Percentiles rank a stretch among this genome's conserved stretches.
phyloP scores from a whole-genome alignment of 768 basidiomycete species.

The Harrya chromipes region DNA sequence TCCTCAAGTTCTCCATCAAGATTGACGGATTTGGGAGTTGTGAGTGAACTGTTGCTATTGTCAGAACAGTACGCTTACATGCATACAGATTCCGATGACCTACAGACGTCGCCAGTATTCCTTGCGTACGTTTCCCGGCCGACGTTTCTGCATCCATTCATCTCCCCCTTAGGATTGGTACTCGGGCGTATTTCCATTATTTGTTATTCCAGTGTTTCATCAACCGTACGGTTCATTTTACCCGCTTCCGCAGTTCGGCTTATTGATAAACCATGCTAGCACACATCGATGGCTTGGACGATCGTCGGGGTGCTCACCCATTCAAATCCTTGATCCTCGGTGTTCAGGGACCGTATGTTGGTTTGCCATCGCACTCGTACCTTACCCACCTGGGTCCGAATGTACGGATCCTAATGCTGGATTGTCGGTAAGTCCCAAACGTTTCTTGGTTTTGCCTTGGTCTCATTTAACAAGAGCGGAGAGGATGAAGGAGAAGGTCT shows the following conservation, averaged over 20 bases:
- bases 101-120: slow-evolving; percentile 74
- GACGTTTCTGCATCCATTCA: background rate
- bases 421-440: slow-evolving; percentile 61
- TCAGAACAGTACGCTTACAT: background rate
- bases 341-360: slow-evolving; percentile 70
- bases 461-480: slow-evolving; percentile 60
- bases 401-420: slow-evolving; percentile 69
- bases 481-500: slow-evolving; percentile 77
- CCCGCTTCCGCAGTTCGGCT: background rate
- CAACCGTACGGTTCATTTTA: slow-evolving; percentile 48
- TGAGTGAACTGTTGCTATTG: slow-evolving; percentile 34
- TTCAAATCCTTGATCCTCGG: slow-evolving; percentile 76
- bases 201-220: slow-evolving; percentile 93
- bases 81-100: slow-evolving; percentile 70
- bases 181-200: slow-evolving; percentile 88
- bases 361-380: slow-evolving; percentile 79
- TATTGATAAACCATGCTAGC: slow-evolving; percentile 10
- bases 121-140: slow-evolving; percentile 43
- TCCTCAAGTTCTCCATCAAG: slow-evolving; percentile 31
- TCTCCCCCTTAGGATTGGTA: slow-evolving; percentile 59
- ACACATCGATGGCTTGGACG: slow-evolving; percentile 66
- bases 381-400: slow-evolving; percentile 78
- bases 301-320: slow-evolving; percentile 56
- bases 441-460: background rate
- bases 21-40: slow-evolving; percentile 86